Evolutionary conservation across 257 asterid species (phyloP).

Genomic region (Rehmannia glutinosa): DNA sequence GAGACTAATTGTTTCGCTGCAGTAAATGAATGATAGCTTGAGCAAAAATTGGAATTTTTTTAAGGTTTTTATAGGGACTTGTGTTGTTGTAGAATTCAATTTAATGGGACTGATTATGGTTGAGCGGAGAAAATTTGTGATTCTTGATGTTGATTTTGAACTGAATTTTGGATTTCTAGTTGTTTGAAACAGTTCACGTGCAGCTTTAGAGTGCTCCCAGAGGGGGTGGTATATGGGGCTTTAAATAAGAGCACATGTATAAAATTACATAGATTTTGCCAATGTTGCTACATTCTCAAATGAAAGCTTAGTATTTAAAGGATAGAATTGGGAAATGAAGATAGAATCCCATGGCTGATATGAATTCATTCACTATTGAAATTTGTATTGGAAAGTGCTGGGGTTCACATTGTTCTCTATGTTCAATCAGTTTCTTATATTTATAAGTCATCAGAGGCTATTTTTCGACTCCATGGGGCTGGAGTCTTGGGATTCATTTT

Average conservation of each 20-base stretch:
- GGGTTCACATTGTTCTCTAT: background rate
- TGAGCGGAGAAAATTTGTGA: too few relatives aligned
- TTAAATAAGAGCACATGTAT: too few relatives aligned
- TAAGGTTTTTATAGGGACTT: too few relatives aligned
- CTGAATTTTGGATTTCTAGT: background rate
- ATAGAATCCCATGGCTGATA: background rate
- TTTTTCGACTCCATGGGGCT: background rate
- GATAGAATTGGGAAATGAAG: background rate
- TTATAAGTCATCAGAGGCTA: background rate
- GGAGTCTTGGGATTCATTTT: background rate
- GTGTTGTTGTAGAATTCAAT: too few relatives aligned
- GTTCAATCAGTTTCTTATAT: background rate
- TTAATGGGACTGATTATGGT: too few relatives aligned
- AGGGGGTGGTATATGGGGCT: too few relatives aligned
- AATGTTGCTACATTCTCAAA: background rate
- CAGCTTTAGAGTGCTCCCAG: background rate
- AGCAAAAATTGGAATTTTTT: background rate
- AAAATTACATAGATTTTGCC: background rate
- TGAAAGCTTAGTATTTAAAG: background rate
- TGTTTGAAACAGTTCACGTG: background rate
- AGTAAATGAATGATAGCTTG: background rate
- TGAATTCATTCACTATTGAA: background rate
- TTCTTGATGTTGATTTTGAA: constrained; percentile 5
- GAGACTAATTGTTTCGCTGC: background rate
- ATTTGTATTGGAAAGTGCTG: background rate